Base-by-base conservation (phyloP, 768 basidiomycete species). In the Psilocybe cyanescens region DNA sequence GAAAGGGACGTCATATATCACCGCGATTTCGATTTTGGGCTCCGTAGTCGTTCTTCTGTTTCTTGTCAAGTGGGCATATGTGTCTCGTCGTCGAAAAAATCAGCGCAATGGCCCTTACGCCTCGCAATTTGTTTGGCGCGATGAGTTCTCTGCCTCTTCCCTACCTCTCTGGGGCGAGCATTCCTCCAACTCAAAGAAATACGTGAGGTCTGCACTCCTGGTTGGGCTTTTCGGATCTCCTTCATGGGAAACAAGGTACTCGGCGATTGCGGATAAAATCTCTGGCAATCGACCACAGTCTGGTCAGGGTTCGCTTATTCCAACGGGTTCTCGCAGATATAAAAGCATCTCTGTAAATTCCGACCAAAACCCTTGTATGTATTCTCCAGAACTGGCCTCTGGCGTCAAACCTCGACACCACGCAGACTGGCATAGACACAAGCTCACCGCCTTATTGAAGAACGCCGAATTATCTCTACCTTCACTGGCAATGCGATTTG, bases 211-310 rank as follows among this genome's bases (percentile, higher is more conserved):
- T 44, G 81, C 77, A 11, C 74, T 82, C 63, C 59, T 78, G 31
- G 77, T 81, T 16, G 81, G 81, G 1, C 75, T 81, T 55, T 74
- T 81, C 44, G 80, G 80, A 39, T 81, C 80, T 45, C 81, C 81
- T 17, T 65, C 74, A 7, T 79, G 76, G 74, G 81, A 83, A 71
- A 79, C 75, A n/a, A 70, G 71, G 28, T 65, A 74, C 28, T 74
- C 57, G 3, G 56, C 52, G n/a, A 46, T 50, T 24, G 12, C 57
- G 8, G 56, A 45, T 8, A 51, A 48, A 4, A 44, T 51, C 8
- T 55, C 66, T 58, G 54, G 44, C 47, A 31, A 12, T 44, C 11
- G 41, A n/a, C 8, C 41, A 4, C 8, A 8, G 14, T 14, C n/a
- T 44, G 9, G 14, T n/a, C n/a, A n/a, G 16, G 30, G 24, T 6